These are phyloP conservation scores for Picocystis sp. DNA, from an alignment of 163 green algal genomes.

Conservation along the genomic window DNA sequence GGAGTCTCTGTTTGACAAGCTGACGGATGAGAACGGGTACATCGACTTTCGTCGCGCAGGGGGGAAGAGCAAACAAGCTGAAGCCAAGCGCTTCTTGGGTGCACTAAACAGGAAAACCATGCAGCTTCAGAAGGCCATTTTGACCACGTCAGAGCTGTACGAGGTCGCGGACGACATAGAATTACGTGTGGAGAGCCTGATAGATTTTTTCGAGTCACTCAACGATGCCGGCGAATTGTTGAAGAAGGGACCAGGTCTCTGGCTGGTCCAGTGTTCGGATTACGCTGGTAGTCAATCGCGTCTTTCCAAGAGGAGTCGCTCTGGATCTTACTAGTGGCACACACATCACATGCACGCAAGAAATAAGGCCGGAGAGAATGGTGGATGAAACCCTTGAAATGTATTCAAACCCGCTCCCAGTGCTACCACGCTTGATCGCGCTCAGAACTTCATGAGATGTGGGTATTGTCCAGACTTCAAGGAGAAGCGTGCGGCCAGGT, in stretches of 20 bases:
- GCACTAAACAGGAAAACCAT: conserved; percentile 19
- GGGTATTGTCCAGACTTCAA: conserved; percentile 73
- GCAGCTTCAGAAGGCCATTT: not conserved
- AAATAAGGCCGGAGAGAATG: too few species aligned
- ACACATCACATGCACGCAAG: too few species aligned
- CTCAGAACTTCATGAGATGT: conserved; percentile 97
- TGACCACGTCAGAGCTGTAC: conserved; percentile 4
- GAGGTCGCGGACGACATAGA: conserved; percentile 2
- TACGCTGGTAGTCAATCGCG: too few species aligned
- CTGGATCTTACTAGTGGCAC: too few species aligned
- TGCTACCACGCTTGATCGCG: not conserved
- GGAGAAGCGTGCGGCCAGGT: conserved; percentile 78
- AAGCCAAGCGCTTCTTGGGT: conserved; percentile 49
- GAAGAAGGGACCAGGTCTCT: conserved; percentile 1
- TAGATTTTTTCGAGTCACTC: conserved; percentile 1
- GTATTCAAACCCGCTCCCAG: too few species aligned
- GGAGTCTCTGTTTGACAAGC: conserved; percentile 27
- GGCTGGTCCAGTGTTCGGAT: too few species aligned
- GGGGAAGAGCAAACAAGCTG: conserved; percentile 20
- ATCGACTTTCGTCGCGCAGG: conserved; percentile 27
- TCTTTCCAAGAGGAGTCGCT: too few species aligned
- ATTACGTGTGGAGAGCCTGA: conserved; percentile 3
- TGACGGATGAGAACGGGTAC: conserved; percentile 13
- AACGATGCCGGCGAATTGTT: conserved; percentile 6
- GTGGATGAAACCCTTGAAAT: too few species aligned